Conservation (phyloP, 345 rosid genomes). For the Cardamine resedifolia region DNA sequence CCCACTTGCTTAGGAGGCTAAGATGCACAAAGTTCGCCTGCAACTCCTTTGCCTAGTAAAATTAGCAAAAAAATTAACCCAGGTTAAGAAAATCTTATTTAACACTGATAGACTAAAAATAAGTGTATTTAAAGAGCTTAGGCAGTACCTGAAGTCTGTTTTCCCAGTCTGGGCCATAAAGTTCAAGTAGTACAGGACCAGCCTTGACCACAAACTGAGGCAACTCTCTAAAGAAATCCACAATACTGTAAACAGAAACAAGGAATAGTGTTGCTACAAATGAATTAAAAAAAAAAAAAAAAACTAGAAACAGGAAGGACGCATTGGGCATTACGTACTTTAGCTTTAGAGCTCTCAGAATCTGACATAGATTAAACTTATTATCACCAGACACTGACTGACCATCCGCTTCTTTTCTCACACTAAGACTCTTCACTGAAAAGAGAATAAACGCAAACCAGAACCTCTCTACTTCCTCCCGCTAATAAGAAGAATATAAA, state of each 20-base stretch:
- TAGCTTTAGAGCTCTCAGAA: slow-evolving; percentile 65
- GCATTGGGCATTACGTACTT: slow-evolving; percentile 49
- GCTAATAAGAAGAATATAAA: slow-evolving; percentile 41
- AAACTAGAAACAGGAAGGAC: not conserved
- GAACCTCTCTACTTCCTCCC: slow-evolving; percentile 82
- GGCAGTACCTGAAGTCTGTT: slow-evolving; percentile 75
- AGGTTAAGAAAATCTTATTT: slow-evolving; percentile 10
- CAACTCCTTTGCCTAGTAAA: slow-evolving; percentile 74
- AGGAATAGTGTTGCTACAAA: not conserved
- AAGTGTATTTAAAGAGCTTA: not conserved
- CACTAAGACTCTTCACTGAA: slow-evolving; percentile 59
- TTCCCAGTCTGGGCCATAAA: slow-evolving; percentile 86
- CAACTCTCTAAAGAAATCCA: slow-evolving; percentile 83
- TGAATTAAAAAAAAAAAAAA: not conserved
- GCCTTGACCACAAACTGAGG: slow-evolving; percentile 90
- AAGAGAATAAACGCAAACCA: slow-evolving; percentile 81
- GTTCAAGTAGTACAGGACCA: slow-evolving; percentile 58
- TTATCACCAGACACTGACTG: slow-evolving; percentile 40
- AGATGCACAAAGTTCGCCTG: slow-evolving; percentile 85
- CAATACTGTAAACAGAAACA: slow-evolving; percentile 52
- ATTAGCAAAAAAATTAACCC: not conserved
- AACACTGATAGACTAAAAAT: not conserved
- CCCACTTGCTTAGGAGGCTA: slow-evolving; percentile 79
- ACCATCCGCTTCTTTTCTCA: slow-evolving; percentile 43
- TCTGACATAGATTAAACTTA: slow-evolving; percentile 64